phyloP scores from a whole-genome alignment of 805 yeast species.

The Martiniozyma abietophila region DNA sequence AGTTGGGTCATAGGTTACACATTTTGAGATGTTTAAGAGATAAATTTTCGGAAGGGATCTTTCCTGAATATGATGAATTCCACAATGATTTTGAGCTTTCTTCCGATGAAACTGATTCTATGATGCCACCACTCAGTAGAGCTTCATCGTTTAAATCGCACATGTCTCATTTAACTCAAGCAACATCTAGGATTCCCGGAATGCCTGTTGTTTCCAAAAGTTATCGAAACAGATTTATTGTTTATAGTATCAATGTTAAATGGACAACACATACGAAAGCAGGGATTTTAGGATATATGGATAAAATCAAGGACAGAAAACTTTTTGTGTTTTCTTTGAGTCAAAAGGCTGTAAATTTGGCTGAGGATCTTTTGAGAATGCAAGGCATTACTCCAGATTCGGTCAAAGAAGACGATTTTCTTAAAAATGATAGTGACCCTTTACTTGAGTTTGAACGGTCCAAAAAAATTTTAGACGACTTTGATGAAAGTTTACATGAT shows the following conservation, averaged over 20 bases:
- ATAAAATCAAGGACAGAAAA: slow-evolving; percentile 20
- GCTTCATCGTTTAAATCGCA: slow-evolving; percentile 6
- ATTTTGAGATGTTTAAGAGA: slow-evolving; percentile 18
- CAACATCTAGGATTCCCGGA: slow-evolving; percentile 13
- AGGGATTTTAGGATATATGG: slow-evolving; percentile 47
- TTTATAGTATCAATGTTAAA: slow-evolving; percentile 64
- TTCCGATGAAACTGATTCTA: slow-evolving; percentile 15
- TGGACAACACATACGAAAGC: slow-evolving; percentile 71
- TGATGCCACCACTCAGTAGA: slow-evolving; percentile 13
- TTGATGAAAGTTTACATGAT: slow-evolving; percentile 44
- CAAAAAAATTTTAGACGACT: slow-evolving; percentile 29
- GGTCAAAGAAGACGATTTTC: slow-evolving; percentile 3
- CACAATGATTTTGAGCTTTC: slow-evolving; percentile 16
- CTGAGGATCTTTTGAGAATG: slow-evolving; percentile 19
- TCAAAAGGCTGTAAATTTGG: slow-evolving; percentile 24
- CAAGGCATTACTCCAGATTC: slow-evolving; percentile 6
- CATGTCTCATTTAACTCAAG: slow-evolving; percentile 13
- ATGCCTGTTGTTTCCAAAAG: slow-evolving; percentile 26
- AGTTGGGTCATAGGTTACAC: slow-evolving; percentile 24
- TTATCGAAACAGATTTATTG: slow-evolving; percentile 54
- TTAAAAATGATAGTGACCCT: slow-evolving; percentile 8
- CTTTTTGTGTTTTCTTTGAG: slow-evolving; percentile 23
- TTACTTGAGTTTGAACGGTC: slow-evolving; percentile 15
- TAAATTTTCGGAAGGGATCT: slow-evolving; percentile 19
- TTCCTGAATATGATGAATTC: slow-evolving; percentile 22